A percentile compares a stretch with the other conserved stretches of the same genome.
phyloP scores from a whole-genome alignment of 768 basidiomycete genomes.

The Coprinopsis sp. region DNA sequence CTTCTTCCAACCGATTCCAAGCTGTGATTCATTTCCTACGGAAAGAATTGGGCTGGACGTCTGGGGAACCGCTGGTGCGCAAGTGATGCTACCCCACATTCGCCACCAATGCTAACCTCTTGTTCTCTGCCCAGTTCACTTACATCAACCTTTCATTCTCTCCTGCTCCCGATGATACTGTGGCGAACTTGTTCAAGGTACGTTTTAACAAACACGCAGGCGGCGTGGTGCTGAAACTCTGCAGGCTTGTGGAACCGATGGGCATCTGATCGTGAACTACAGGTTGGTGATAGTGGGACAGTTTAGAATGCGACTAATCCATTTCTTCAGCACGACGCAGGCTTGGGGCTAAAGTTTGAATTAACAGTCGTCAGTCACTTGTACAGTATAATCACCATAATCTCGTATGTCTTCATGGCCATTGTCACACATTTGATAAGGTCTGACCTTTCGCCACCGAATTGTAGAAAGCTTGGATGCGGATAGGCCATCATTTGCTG shows the following conservation, averaged over 20 bases:
- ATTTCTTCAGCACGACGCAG: constrained; percentile 33
- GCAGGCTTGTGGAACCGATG: constrained; percentile 84
- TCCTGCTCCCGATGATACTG: constrained; percentile 79
- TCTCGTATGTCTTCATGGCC: no score
- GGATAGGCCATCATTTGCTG: no score
- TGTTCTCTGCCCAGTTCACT: constrained; percentile 47
- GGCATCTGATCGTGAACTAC: constrained; percentile 89
- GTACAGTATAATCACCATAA: no score
- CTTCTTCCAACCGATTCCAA: constrained; percentile 89
- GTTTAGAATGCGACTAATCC: not conserved
- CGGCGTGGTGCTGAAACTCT: constrained; percentile 1
- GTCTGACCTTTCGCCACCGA: no score
- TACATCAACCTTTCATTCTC: constrained; percentile 72
- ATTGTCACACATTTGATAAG: no score
- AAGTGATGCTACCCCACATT: constrained; percentile 12
- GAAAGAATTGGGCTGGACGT: constrained; percentile 84
- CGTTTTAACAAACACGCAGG: constrained; percentile 2
- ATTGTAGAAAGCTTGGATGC: no score
- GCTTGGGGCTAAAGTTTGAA: constrained; percentile 46
- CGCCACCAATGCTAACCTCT: constrained; percentile 17
- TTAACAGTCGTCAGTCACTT: no score
- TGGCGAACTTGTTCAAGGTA: constrained; percentile 74
- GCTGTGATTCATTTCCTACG: constrained; percentile 92
- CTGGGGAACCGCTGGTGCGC: constrained; percentile 78
- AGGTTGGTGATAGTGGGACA: constrained; percentile 42